Percentiles rank a stretch among this genome's conserved stretches.
Conservation (phyloP, 2,329 filamentous ascomycete genomes). For the Epichloe festucae region DNA sequence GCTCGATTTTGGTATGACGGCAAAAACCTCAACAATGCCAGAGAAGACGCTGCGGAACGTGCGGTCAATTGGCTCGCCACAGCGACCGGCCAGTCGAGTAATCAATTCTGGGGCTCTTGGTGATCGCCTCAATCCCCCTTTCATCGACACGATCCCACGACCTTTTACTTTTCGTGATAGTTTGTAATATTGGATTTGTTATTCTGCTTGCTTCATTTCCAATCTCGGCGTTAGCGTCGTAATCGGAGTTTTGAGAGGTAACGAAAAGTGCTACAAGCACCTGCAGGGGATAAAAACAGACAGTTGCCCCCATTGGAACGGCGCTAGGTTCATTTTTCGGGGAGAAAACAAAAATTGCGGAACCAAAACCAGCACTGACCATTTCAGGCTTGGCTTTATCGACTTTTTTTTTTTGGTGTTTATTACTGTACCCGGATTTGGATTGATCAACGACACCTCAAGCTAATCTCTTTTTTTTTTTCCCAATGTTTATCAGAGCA, state of each 20-base stretch:
- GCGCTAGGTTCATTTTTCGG: background rate
- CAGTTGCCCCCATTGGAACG: background rate
- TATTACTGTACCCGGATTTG: background rate
- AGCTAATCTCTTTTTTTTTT: too few species aligned
- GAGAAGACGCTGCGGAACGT: slow-evolving; percentile 81
- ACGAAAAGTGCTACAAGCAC: background rate
- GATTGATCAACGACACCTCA: background rate
- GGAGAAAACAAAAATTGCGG: background rate
- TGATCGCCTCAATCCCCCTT: background rate
- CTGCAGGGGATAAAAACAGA: background rate
- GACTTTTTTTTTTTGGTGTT: background rate
- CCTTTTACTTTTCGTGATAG: background rate
- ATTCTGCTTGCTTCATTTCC: background rate
- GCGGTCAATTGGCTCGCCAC: slow-evolving; percentile 47
- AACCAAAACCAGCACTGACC: background rate
- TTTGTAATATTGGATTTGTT: background rate
- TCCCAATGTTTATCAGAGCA: background rate
- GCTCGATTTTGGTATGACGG: slow-evolving; percentile 89
- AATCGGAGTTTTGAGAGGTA: background rate
- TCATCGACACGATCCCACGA: background rate
- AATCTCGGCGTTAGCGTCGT: background rate
- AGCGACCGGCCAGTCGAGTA: slow-evolving; percentile 17
- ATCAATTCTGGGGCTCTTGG: slow-evolving; percentile 14
- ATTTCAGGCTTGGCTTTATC: background rate
- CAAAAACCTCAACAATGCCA: slow-evolving; percentile 73